phyloP scores from a whole-genome alignment of 352 stramenopile species.

The Phytophthora niederhauseri region DNA sequence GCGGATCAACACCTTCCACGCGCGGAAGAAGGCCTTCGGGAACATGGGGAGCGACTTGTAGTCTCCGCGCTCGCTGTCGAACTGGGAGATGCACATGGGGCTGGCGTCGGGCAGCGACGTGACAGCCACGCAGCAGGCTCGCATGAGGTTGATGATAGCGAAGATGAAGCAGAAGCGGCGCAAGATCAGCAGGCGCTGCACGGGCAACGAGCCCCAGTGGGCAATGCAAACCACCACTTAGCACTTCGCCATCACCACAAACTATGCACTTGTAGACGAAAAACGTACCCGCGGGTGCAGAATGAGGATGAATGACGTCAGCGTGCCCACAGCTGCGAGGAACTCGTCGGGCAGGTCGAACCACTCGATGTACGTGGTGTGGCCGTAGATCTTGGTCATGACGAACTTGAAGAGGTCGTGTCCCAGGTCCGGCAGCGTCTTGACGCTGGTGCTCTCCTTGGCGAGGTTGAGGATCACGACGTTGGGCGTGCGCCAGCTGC shows the following conservation, averaged over 20 bases:
- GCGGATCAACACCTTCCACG: slow-evolving; percentile 83
- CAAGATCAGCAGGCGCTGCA: slow-evolving; percentile 80
- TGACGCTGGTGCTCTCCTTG: slow-evolving; percentile 61
- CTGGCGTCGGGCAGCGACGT: slow-evolving; percentile 88
- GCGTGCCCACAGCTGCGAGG: slow-evolving; percentile 69
- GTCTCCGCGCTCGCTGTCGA: slow-evolving; percentile 57
- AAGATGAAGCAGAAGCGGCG: slow-evolving; percentile 88
- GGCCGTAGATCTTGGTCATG: slow-evolving; percentile 85
- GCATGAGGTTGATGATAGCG: slow-evolving; percentile 87
- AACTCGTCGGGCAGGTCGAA: slow-evolving; percentile 89
- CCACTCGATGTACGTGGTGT: slow-evolving; percentile 85
- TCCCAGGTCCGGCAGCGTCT: slow-evolving; percentile 85
- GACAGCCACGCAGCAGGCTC: slow-evolving; percentile 84
- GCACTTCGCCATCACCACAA: not conserved
- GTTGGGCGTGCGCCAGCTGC: slow-evolving; percentile 82
- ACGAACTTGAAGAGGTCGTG: slow-evolving; percentile 90
- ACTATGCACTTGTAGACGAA: not conserved
- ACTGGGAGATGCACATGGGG: slow-evolving; percentile 89
- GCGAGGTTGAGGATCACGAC: slow-evolving; percentile 76
- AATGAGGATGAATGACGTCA: slow-evolving; percentile 70
- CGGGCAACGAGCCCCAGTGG: not conserved
- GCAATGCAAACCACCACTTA: slow-evolving; percentile 7
- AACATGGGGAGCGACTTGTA: slow-evolving; percentile 92
- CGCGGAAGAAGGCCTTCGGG: slow-evolving; percentile 81
- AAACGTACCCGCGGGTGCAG: slow-evolving; percentile 76